phyloP scores from a whole-genome alignment of 2,329 filamentous ascomycete genomes.

The Colletotrichum sp. region DNA sequence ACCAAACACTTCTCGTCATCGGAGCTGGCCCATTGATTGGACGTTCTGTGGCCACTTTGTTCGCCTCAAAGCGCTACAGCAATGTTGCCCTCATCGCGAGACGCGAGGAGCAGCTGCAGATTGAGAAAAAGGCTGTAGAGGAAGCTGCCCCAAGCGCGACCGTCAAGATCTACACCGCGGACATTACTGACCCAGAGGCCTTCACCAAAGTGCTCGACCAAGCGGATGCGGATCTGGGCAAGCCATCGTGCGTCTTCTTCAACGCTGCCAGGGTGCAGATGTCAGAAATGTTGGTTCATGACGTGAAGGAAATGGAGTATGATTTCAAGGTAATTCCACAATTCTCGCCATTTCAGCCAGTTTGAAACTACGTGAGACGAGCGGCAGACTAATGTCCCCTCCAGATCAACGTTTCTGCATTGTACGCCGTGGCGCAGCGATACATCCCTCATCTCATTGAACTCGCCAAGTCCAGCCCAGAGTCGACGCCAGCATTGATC shows the following conservation, averaged over 20 bases:
- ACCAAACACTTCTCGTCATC: conserved; percentile 18
- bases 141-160: conserved; percentile 32
- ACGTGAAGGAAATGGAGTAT: conserved; percentile 48
- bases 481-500: conserved; percentile 48
- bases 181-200: conserved; percentile 44
- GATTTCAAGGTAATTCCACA: conserved; percentile 49
- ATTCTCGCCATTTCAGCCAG: not conserved
- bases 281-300: conserved; percentile 44
- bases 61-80: not conserved
- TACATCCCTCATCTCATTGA: conserved; percentile 46
- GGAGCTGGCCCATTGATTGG: not conserved
- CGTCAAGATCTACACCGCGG: conserved; percentile 48
- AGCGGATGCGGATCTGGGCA: conserved; percentile 43
- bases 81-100: conserved; percentile 55
- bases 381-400: not conserved
- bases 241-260: conserved; percentile 55
- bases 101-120: conserved; percentile 41
- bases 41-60: not conserved
- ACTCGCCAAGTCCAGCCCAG: conserved; percentile 31
- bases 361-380: not conserved
- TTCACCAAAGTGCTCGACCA: conserved; percentile 43
- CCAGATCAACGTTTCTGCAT: conserved; percentile 50
- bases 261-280: conserved; percentile 55
- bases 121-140: conserved; percentile 37
- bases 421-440: conserved; percentile 53